These are phyloP conservation scores for Fraxinus ornus DNA, from an alignment of 305 asterid species.

Conservation along the genomic window DNA sequence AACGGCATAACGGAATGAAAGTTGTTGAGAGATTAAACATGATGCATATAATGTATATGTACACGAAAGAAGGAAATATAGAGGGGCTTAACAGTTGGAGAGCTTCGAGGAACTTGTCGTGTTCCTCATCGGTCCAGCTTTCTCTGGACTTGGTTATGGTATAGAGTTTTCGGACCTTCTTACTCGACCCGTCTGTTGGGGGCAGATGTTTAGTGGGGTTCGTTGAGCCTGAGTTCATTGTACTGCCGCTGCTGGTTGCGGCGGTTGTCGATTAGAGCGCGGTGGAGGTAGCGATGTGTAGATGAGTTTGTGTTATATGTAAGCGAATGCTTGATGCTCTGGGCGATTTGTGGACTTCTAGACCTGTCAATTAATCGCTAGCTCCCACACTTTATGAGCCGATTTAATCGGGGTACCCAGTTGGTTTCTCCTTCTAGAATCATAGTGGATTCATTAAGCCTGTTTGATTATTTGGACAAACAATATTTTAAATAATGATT, in stretches of 20 bases:
- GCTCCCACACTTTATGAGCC: not conserved
- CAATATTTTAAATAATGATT: too few relatives aligned
- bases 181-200: slow-evolving; percentile 42
- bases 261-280: slow-evolving; percentile 1
- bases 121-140: slow-evolving; percentile 93
- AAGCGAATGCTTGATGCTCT: not conserved
- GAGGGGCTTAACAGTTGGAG: slow-evolving; percentile 64
- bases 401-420: too few relatives aligned
- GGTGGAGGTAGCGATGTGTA: slow-evolving; percentile 9
- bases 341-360: not conserved
- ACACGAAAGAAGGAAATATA: not conserved
- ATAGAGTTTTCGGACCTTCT: slow-evolving; percentile 79
- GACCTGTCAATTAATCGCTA: slow-evolving; percentile 5
- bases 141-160: slow-evolving; percentile 89
- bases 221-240: slow-evolving; percentile 33
- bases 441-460: too few relatives aligned
- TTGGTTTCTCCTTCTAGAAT: too few relatives aligned
- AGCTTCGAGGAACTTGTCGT: slow-evolving; percentile 90
- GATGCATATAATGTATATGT: not conserved
- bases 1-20: not conserved
- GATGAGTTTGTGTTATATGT: not conserved
- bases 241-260: not conserved
- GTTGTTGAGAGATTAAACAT: not conserved
- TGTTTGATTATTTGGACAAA: too few relatives aligned
- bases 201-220: slow-evolving; percentile 20